These are phyloP conservation scores for Pichia cabralensis DNA, from an alignment of 805 yeast genomes.

Conservation along the genomic window DNA sequence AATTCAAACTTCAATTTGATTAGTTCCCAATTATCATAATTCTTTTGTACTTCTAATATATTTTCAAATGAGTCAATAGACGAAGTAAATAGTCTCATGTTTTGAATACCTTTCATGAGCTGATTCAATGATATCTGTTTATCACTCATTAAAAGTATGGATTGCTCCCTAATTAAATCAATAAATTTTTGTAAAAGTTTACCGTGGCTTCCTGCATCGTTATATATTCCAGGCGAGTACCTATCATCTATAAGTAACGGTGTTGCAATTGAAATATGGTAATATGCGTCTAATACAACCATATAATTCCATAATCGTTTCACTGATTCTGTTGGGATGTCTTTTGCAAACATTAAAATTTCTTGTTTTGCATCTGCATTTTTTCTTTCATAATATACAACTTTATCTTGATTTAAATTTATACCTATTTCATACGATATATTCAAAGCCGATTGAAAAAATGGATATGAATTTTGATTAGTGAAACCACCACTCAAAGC, in stretches of 20 bases:
- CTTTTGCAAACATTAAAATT: conserved; percentile 3
- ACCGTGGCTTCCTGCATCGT: background rate
- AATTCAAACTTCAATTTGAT: conserved; percentile 6
- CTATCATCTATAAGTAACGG: conserved; percentile 11
- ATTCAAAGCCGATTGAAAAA: conserved; percentile 8
- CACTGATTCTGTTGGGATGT: conserved; percentile 2
- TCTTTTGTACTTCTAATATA: background rate
- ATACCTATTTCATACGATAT: conserved; percentile 9
- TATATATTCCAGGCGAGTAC: conserved; percentile 6
- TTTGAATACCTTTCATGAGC: background rate
- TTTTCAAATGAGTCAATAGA: conserved; percentile 1
- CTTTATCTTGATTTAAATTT: conserved; percentile 4
- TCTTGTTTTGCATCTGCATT: background rate
- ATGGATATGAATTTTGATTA: conserved; percentile 7
- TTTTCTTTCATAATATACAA: conserved; percentile 1
- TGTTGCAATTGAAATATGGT: conserved; percentile 3
- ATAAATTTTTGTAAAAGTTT: background rate
- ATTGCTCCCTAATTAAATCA: background rate
- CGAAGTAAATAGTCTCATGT: background rate
- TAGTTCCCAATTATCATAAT: conserved; percentile 3
- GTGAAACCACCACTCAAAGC: conserved; percentile 8
- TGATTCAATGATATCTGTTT: background rate
- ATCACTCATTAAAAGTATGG: background rate
- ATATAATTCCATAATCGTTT: conserved; percentile 14
- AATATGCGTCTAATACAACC: conserved; percentile 8